Evolutionary conservation across 768 basidiomycete species (phyloP).

Genomic region (Pisolithus marmoratus): DNA sequence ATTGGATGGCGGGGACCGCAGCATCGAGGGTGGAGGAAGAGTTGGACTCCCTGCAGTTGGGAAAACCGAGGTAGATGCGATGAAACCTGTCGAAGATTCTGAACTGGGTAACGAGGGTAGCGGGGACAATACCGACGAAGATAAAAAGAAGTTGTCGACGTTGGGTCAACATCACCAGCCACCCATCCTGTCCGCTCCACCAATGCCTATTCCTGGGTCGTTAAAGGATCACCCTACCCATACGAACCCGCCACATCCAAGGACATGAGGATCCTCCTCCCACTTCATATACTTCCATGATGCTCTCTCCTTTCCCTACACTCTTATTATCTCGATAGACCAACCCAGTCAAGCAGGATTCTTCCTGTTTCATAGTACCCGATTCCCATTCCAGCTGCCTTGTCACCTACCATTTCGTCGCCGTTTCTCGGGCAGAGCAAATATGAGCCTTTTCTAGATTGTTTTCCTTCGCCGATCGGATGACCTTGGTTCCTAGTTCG

Average conservation of each 20-base stretch:
- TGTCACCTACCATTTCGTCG: too few species aligned
- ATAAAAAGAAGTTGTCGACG: background rate
- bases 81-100: slow-evolving; percentile 71
- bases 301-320: background rate
- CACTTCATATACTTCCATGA: background rate
- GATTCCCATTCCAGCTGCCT: too few species aligned
- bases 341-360: too few species aligned
- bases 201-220: slow-evolving; percentile 15
- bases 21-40: background rate
- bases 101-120: background rate
- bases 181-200: slow-evolving; percentile 17
- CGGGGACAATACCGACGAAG: slow-evolving; percentile 9
- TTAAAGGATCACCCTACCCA: slow-evolving; percentile 14
- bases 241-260: background rate
- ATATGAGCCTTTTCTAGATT: too few species aligned
- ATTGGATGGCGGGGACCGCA: background rate
- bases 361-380: too few species aligned
- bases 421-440: too few species aligned
- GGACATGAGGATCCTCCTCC: background rate
- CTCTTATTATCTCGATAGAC: too few species aligned
- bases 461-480: too few species aligned
- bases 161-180: slow-evolving; percentile 16
- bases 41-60: background rate
- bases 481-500: too few species aligned
- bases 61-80: slow-evolving; percentile 43